A percentile compares a stretch with the other conserved stretches of the same genome.
These are phyloP conservation scores for Acacia concinna DNA, from an alignment of 331 rosid genomes.

Conservation along the genomic window DNA sequence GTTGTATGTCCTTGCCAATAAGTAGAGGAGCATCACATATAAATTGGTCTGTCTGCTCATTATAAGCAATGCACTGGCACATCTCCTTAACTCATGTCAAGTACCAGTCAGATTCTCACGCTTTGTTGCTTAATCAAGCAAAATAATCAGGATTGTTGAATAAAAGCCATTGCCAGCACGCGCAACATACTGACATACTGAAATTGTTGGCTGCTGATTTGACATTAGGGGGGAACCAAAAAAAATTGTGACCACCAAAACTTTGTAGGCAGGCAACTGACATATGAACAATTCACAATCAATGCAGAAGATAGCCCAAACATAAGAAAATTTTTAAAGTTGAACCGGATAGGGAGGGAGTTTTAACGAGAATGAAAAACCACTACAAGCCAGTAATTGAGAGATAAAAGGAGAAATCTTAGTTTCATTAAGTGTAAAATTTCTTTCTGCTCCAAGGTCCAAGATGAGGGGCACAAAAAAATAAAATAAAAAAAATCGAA, in stretches of 20 bases:
- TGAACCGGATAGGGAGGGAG: neutral
- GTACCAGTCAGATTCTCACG: neutral
- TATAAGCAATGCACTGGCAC: neutral
- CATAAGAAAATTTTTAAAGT: neutral
- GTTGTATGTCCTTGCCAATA: neutral
- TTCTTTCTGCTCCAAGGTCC: constrained; percentile 26
- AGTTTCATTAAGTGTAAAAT: constrained; percentile 13
- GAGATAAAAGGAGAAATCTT: neutral
- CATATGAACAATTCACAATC: constrained; percentile 28
- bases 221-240: neutral
- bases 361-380: neutral
- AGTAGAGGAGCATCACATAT: neutral
- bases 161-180: constrained; percentile 28
- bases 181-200: constrained; percentile 9
- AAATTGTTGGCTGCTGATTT: neutral
- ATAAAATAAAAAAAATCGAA: constrained; percentile 34
- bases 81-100: neutral
- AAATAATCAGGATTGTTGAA: constrained; percentile 12
- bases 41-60: neutral
- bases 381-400: neutral
- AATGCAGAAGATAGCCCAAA: constrained; percentile 40
- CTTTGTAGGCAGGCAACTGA: neutral
- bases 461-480: constrained; percentile 23
- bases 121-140: neutral
- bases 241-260: constrained; percentile 1